phyloP scores from a whole-genome alignment of 352 stramenopile species.

The Phytophthora capsici region DNA sequence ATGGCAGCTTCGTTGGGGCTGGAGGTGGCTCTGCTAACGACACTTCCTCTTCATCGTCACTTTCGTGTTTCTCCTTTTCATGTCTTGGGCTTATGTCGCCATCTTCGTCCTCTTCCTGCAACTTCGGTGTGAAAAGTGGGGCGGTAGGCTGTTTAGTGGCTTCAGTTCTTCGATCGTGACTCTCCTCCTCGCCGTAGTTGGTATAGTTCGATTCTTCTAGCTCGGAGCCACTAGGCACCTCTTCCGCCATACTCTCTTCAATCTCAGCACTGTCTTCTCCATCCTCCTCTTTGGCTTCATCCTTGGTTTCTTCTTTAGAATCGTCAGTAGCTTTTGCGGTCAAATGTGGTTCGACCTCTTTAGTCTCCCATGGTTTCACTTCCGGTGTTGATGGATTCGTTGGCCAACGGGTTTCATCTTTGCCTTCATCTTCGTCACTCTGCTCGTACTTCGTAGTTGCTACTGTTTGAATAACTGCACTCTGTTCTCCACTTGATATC shows the following conservation, averaged over 20 bases:
- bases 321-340: conserved; percentile 3
- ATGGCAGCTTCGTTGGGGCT: conserved; percentile 23
- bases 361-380: conserved; percentile 5
- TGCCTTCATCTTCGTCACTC: conserved; percentile 2
- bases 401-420: conserved; percentile 3
- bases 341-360: conserved; percentile 5
- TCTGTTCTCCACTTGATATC: conserved; percentile 1
- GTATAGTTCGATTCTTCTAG: conserved; percentile 59
- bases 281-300: conserved; percentile 16
- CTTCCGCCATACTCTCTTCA: conserved; percentile 60
- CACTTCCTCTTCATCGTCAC: conserved; percentile 25
- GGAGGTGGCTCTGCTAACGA: conserved; percentile 35
- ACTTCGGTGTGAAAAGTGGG: background rate
- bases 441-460: conserved; percentile 1
- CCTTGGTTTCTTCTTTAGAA: background rate
- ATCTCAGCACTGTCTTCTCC: conserved; percentile 44
- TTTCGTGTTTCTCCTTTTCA: conserved; percentile 9
- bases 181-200: conserved; percentile 22
- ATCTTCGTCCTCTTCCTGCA: conserved; percentile 16
- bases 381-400: background rate
- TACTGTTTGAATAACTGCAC: background rate
- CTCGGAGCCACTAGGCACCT: conserved; percentile 63
- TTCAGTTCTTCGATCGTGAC: conserved; percentile 15
- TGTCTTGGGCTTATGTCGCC: conserved; percentile 36
- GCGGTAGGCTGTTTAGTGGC: background rate